phyloP scores from a whole-genome alignment of 345 rosid species.

The Acer yangbiense region DNA sequence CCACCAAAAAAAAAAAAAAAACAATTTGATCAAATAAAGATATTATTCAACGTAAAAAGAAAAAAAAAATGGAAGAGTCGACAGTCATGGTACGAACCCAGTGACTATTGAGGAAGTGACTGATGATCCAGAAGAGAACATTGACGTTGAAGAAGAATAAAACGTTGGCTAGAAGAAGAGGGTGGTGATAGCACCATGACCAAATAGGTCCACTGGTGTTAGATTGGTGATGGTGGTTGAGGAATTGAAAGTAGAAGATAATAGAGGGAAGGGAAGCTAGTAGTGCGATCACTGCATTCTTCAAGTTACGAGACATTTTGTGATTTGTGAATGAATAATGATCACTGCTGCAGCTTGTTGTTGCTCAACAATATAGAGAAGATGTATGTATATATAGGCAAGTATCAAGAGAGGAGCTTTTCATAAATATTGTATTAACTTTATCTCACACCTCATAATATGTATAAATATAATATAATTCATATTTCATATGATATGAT shows the following conservation, averaged over 20 bases:
- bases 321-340: not conserved
- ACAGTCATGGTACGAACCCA: constrained; percentile 51
- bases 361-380: not conserved
- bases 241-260: constrained; percentile 62
- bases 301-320: constrained; percentile 49
- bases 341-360: not conserved
- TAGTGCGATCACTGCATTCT: constrained; percentile 63
- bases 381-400: not conserved
- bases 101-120: constrained; percentile 74
- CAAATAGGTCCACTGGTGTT: constrained; percentile 38
- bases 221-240: constrained; percentile 34
- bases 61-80: not conserved
- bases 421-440: not conserved
- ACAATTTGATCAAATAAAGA: not conserved
- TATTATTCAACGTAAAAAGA: too few species aligned
- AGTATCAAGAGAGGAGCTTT: not conserved
- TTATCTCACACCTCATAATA: too few species aligned
- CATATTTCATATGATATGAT: not conserved
- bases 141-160: constrained; percentile 95
- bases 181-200: constrained; percentile 80
- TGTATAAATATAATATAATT: too few species aligned
- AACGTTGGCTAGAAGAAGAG: constrained; percentile 71
- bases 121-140: constrained; percentile 83
- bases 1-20: not conserved
- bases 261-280: constrained; percentile 81